A percentile compares a stretch with the other conserved stretches of the same genome.
phyloP scores from a whole-genome alignment of 169 alveolate species.

The Neospora caninum region DNA sequence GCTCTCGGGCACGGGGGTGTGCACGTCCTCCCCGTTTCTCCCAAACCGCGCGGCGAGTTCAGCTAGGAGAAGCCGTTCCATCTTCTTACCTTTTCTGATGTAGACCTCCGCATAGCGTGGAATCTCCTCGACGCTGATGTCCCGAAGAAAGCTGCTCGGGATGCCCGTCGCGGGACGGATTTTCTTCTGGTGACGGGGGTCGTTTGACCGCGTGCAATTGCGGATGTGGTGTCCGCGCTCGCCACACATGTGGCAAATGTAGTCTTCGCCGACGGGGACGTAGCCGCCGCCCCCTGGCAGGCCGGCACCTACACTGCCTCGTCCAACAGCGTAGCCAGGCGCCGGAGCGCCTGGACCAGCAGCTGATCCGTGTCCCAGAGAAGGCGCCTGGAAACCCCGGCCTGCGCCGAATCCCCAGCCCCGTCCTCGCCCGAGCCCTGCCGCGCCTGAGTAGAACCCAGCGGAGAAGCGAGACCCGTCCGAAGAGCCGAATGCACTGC shows the following conservation, averaged over 20 bases:
- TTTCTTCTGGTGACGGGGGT: slow-evolving; percentile 61
- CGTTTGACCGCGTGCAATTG: slow-evolving; percentile 52
- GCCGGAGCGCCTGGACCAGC: neutral
- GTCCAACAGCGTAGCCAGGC: neutral
- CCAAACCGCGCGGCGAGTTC: too few relatives aligned
- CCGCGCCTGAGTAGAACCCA: neutral
- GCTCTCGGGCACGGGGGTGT: too few relatives aligned
- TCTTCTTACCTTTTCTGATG: slow-evolving; percentile 56
- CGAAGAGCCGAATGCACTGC: neutral
- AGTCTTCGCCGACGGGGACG: slow-evolving; percentile 48
- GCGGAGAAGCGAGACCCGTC: neutral
- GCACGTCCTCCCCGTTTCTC: too few relatives aligned
- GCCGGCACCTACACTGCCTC: neutral
- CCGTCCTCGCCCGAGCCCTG: neutral
- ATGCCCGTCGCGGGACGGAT: slow-evolving; percentile 64
- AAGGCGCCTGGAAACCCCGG: neutral
- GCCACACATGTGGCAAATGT: slow-evolving; percentile 64
- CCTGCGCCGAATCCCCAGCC: neutral
- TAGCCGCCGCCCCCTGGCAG: neutral
- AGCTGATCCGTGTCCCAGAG: neutral
- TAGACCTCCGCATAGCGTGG: slow-evolving; percentile 54
- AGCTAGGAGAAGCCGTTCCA: too few relatives aligned
- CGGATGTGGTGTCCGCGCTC: slow-evolving; percentile 61
- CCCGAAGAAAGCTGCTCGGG: slow-evolving; percentile 52
- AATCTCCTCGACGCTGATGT: slow-evolving; percentile 50